Evolutionary conservation across 2,329 filamentous ascomycete genomes (phyloP).

Genomic region (Ascochyta viciae-villosae): DNA sequence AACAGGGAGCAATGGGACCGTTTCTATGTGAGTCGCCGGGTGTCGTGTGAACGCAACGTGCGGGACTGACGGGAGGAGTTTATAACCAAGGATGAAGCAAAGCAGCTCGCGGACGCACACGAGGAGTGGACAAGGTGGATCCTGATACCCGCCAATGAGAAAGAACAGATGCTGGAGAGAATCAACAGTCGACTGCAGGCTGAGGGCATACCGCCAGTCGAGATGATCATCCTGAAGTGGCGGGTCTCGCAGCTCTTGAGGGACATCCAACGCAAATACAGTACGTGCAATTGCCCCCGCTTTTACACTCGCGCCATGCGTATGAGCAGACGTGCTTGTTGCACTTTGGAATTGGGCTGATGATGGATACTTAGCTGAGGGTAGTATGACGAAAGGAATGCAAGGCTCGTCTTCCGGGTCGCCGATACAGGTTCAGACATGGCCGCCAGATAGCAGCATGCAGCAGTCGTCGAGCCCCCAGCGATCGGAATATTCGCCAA

Average conservation of each 20-base stretch:
- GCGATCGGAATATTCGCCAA: slow-evolving; percentile 42
- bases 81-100: slow-evolving; percentile 49
- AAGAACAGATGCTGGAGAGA: slow-evolving; percentile 44
- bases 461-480: slow-evolving; percentile 41
- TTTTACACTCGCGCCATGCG: slow-evolving; percentile 28
- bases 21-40: slow-evolving; percentile 44
- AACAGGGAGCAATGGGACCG: slow-evolving; percentile 49
- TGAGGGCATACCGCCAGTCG: slow-evolving; percentile 46
- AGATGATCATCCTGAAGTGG: slow-evolving; percentile 50
- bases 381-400: slow-evolving; percentile 46
- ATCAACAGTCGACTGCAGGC: slow-evolving; percentile 44
- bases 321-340: slow-evolving; percentile 23
- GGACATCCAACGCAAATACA: slow-evolving; percentile 48
- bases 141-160: slow-evolving; percentile 47
- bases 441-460: slow-evolving; percentile 34
- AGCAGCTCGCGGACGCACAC: slow-evolving; percentile 45
- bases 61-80: slow-evolving; percentile 41
- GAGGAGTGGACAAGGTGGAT: slow-evolving; percentile 49
- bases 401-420: slow-evolving; percentile 35
- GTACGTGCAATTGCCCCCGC: slow-evolving; percentile 38
- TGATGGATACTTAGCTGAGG: slow-evolving; percentile 44
- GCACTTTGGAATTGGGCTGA: slow-evolving; percentile 40
- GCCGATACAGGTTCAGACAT: slow-evolving; percentile 37
- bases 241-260: slow-evolving; percentile 45
- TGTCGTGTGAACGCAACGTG: slow-evolving; percentile 15